Conservation (phyloP, 768 basidiomycete species). For the Leccinum sublutescens region DNA sequence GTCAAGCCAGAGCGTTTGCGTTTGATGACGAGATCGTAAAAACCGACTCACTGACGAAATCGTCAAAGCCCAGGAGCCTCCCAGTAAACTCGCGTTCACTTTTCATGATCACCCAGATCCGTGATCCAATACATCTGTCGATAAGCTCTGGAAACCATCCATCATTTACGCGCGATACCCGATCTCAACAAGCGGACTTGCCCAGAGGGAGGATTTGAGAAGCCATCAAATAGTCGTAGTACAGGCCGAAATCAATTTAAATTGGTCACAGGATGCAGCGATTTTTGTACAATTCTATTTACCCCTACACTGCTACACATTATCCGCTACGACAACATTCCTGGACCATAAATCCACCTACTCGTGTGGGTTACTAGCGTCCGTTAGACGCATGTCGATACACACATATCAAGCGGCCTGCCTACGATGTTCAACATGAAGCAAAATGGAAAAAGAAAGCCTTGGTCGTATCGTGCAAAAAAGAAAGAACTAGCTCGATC, state of each 20-base stretch:
- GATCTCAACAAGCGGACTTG: constrained; percentile 28
- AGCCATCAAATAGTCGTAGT: constrained; percentile 54
- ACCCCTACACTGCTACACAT: constrained; percentile 7
- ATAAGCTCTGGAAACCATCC: constrained; percentile 68
- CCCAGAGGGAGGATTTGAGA: constrained; percentile 94
- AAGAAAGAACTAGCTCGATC: constrained; percentile 14
- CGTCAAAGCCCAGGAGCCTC: constrained; percentile 93
- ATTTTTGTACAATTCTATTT: constrained; percentile 15
- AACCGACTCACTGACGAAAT: constrained; percentile 91
- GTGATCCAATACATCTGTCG: constrained; percentile 95
- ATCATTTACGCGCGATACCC: neutral
- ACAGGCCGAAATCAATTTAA: neutral
- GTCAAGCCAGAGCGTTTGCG: neutral
- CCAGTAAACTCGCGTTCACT: constrained; percentile 96
- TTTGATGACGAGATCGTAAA: neutral
- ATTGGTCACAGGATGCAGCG: neutral
- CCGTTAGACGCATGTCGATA: constrained; percentile 34
- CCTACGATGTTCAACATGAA: constrained; percentile 24
- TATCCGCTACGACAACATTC: constrained; percentile 25
- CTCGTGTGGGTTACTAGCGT: constrained; percentile 26
- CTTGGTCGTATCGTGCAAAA: constrained; percentile 10
- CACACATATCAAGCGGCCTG: constrained; percentile 18
- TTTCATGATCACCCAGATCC: constrained; percentile 99
- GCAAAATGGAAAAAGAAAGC: constrained; percentile 14
- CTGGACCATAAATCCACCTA: constrained; percentile 17